These are phyloP conservation scores for Salix caprea DNA, from an alignment of 345 rosid genomes.

Conservation along the genomic window DNA sequence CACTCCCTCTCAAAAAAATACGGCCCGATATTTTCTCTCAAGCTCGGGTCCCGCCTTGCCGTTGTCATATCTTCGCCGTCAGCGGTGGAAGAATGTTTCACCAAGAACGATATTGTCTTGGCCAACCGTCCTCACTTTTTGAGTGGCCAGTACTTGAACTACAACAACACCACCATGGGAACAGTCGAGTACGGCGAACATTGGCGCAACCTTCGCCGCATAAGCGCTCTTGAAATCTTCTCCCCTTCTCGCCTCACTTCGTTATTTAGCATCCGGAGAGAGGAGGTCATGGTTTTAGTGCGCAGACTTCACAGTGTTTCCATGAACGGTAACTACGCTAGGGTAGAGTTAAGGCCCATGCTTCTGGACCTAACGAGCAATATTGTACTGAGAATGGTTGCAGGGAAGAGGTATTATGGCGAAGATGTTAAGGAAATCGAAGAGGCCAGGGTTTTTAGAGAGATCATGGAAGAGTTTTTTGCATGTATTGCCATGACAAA, in stretches of 20 bases:
- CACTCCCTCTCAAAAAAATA: not conserved
- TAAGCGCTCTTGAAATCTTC: not conserved
- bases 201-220: not conserved
- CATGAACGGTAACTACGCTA: not conserved
- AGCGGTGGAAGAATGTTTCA: not conserved
- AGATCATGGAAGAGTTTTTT: not conserved
- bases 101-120: not conserved
- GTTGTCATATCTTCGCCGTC: not conserved
- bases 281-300: not conserved
- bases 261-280: not conserved
- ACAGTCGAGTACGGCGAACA: not conserved
- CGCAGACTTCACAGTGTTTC: not conserved
- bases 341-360: not conserved
- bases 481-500: not conserved
- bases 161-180: not conserved
- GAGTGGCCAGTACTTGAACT: not conserved
- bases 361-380: not conserved
- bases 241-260: not conserved
- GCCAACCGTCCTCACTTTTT: not conserved
- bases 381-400: not conserved
- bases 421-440: not conserved
- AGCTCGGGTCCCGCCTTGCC: not conserved
- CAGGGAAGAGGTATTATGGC: not conserved
- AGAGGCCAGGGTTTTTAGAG: not conserved
- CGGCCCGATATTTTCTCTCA: not conserved